Conservation (phyloP, 1,284 basidiomycete species). For the Sparassis latifolia region DNA sequence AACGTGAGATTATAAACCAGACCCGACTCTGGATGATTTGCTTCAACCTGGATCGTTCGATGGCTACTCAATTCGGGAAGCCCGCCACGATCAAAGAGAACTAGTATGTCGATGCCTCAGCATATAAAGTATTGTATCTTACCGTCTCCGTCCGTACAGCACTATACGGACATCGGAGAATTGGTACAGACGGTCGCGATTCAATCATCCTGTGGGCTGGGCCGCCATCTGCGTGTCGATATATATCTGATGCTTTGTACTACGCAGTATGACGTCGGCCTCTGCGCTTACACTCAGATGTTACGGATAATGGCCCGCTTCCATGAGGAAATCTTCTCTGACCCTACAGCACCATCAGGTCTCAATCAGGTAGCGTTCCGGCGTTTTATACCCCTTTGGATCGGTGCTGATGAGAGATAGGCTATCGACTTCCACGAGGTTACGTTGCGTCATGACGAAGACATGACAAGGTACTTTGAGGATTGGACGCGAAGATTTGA, state of each 20-base stretch:
- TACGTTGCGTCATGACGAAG: slow-evolving; percentile 53
- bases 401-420: slow-evolving; percentile 26
- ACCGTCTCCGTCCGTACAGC: slow-evolving; percentile 24
- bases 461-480: slow-evolving; percentile 50
- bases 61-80: slow-evolving; percentile 83
- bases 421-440: slow-evolving; percentile 60
- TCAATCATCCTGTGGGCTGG: slow-evolving; percentile 46
- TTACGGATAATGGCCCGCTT: slow-evolving; percentile 66
- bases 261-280: slow-evolving; percentile 63
- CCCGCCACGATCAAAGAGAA: slow-evolving; percentile 83
- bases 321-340: slow-evolving; percentile 74
- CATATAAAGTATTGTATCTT: not conserved
- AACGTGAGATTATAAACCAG: slow-evolving; percentile 77
- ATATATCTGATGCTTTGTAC: not conserved
- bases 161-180: slow-evolving; percentile 68
- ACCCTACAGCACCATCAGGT: slow-evolving; percentile 59
- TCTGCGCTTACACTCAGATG: slow-evolving; percentile 66
- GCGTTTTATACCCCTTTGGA: not conserved
- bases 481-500: slow-evolving; percentile 43
- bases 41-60: slow-evolving; percentile 78
- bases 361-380: slow-evolving; percentile 52
- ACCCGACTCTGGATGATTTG: slow-evolving; percentile 83
- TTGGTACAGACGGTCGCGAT: slow-evolving; percentile 70
- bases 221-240: not conserved
- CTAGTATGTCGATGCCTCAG: slow-evolving; percentile 39